Base-by-base conservation (phyloP, 352 stramenopile species). In the Pythium guiyangense region DNA sequence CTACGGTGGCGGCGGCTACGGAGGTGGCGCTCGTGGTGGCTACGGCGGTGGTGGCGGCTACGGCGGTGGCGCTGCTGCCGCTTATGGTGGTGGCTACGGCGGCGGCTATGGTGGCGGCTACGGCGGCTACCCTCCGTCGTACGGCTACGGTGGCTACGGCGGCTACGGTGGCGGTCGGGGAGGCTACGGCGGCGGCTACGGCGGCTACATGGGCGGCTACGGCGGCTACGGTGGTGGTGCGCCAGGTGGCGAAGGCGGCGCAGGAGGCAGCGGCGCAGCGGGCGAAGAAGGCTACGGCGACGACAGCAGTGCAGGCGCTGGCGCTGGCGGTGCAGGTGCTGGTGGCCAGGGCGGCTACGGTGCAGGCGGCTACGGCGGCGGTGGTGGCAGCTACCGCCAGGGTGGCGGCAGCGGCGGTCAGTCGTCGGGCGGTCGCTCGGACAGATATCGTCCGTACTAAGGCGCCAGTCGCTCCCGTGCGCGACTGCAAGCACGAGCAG, bases 381-480 rank as follows among this genome's bases (percentile, higher is more conserved):
- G 57, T n/a, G n/a, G n/a, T n/a, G n/a, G n/a, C n/a, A n/a, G 39
- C 25, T 90, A 90, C 52, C 77, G 77, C 51, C 82, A 86, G 61
- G 79, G 78, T 17, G 73, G 74, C 49, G 66, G 74, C 50, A 50
- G 66, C 3, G 66, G 72, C 49, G 69, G 77, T 54, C 66, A 65
- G 44, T 77, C 77, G 66, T 84, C 76, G 34, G 74, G 76, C 44
- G 77, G 77, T 31, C 74, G 81, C 55, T 89, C 84, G 65, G 84
- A 93, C 26, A 74, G 84, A 74, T 93, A 93, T 71, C 84, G 84
- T 60, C 84, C 84, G 49, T 93, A 93, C 69, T 93, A 78, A 86
- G 54, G 49, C 56, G 37, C 1, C 31, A 9, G 4, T 11, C 31
- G 31, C 31, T n/a, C 4, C 31, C 6, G 12, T 34, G 6, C 31